Evolutionary conservation across 1,284 basidiomycete species (phyloP), one percentile per base, ranked within the genome.

Genomic region (Trichosporon asahii): DNA sequence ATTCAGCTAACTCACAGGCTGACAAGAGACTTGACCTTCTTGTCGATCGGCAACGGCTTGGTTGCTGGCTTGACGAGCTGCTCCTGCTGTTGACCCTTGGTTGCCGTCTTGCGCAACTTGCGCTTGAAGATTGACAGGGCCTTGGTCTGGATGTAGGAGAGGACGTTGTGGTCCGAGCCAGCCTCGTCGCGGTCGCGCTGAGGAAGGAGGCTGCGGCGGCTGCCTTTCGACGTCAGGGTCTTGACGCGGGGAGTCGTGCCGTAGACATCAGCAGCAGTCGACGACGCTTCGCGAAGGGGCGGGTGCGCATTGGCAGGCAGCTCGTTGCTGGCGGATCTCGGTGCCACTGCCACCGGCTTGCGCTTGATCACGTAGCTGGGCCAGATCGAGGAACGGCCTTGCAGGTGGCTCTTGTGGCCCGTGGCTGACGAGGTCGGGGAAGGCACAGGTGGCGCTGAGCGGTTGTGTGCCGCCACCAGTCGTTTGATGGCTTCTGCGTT

Each of bases 321-420:
- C 29, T 61, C 27, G 57, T 14, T 21, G 15, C 27, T 61, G 18
- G 7, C 29, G 11, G 57, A 18, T n/a, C 27, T 11, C 21, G 21
- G 1, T 8, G 14, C 14, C 2, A 11, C 29, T 8, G 18, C 29
- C 6, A 31, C 57, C 7, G 57, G 57, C 29, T 61, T 61, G 57
- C 57, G 57, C 57, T 61, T 61, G 57, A 61, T 61, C 29, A 33
- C 27, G 57, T 61, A 61, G 57, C 57, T 61, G 18, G 57, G 57
- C 57, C 18, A 7, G 29, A 61, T 61, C 27, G 57, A 61, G 27
- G 27, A n/a, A 27, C 57, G 27, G 18, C 57, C 15, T 29, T 31
- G 27, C 2, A 61, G 29, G 57, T 31, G 27, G 57, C 57, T 31
- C 27, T 61, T 31, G 29, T 6, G 15, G 55, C 29, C 55, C 14